Conservation (phyloP, 164 flowering plant species). For the Brasenia schreberi region DNA sequence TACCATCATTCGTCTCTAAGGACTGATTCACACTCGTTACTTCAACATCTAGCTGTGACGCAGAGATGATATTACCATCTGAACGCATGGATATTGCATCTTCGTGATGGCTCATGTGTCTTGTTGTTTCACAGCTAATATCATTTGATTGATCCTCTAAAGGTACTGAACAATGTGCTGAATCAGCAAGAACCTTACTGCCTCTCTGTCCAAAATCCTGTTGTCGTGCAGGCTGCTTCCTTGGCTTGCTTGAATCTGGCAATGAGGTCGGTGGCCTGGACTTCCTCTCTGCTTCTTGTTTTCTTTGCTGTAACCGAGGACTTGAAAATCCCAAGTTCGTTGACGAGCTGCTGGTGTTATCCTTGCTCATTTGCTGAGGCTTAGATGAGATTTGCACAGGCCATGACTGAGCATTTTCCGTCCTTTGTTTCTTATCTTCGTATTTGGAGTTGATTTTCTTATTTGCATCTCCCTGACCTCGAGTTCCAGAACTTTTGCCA, state of each 20-base stretch:
- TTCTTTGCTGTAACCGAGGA: conserved; percentile 66
- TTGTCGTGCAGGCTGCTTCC: conserved; percentile 34
- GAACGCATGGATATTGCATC: conserved; percentile 32
- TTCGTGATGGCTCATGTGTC: conserved; percentile 33
- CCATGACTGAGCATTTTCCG: conserved; percentile 8
- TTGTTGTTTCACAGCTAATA: conserved; percentile 29
- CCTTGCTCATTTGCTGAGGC: conserved; percentile 33
- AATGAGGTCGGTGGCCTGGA: conserved; percentile 45
- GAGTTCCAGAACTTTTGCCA: conserved; percentile 11
- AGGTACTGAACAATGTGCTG: neutral
- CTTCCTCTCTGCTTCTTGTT: conserved; percentile 48
- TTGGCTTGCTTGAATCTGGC: conserved; percentile 44
- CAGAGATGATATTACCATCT: conserved; percentile 25
- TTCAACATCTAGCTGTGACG: conserved; percentile 30
- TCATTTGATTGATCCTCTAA: conserved; percentile 45
- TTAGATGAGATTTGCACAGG: conserved; percentile 20
- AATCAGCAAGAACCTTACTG: neutral
- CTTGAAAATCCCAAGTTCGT: conserved; percentile 48
- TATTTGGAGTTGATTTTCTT: conserved; percentile 25
- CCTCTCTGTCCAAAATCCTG: conserved; percentile 1
- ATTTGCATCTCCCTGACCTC: conserved; percentile 16
- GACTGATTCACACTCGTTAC: conserved; percentile 22
- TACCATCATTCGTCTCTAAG: conserved; percentile 10
- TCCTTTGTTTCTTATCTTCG: conserved; percentile 1
- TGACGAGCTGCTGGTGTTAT: conserved; percentile 18